A percentile compares a stretch with the other conserved stretches of the same genome.
These are phyloP conservation scores for Pilaira anomala DNA, from an alignment of 192 early-diverging fungal species.

Conservation along the genomic window DNA sequence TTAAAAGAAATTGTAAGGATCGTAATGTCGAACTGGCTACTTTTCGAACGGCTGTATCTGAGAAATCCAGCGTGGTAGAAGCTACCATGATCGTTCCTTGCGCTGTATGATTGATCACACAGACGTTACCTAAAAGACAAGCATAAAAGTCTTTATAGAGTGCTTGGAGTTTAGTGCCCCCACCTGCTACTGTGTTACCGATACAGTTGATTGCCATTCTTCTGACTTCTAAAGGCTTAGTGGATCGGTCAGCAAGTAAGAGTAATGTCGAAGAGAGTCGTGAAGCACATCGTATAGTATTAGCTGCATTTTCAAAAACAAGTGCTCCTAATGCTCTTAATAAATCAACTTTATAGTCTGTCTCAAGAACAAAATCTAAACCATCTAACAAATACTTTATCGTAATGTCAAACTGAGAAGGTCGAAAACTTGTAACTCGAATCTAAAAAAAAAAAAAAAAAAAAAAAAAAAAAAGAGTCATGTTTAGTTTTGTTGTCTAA, in stretches of 20 bases:
- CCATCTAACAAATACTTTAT: slow-evolving; percentile 24
- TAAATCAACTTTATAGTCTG: slow-evolving; percentile 40
- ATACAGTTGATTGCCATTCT: slow-evolving; percentile 67
- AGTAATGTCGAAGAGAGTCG: slow-evolving; percentile 32
- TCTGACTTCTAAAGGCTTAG: slow-evolving; percentile 39
- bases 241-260: slow-evolving; percentile 13
- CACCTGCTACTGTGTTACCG: slow-evolving; percentile 60
- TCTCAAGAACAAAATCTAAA: slow-evolving; percentile 9
- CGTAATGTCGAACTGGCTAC: slow-evolving; percentile 52
- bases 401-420: slow-evolving; percentile 19
- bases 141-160: slow-evolving; percentile 51
- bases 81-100: slow-evolving; percentile 20
- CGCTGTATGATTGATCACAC: slow-evolving; percentile 13
- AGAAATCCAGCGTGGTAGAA: slow-evolving; percentile 19
- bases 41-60: slow-evolving; percentile 33
- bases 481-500: background rate
- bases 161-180: slow-evolving; percentile 46
- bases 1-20: slow-evolving; percentile 51
- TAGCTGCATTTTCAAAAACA: slow-evolving; percentile 45
- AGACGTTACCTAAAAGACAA: slow-evolving; percentile 46
- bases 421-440: slow-evolving; percentile 17
- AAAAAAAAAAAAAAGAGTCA: too few species aligned
- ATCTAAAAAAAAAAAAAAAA: slow-evolving; percentile 14
- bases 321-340: slow-evolving; percentile 50
- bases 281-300: background rate